Evolutionary conservation across 257 asterid species (phyloP), one percentile per base, ranked within the genome.

Genomic region (Salvia miltiorrhiza): DNA sequence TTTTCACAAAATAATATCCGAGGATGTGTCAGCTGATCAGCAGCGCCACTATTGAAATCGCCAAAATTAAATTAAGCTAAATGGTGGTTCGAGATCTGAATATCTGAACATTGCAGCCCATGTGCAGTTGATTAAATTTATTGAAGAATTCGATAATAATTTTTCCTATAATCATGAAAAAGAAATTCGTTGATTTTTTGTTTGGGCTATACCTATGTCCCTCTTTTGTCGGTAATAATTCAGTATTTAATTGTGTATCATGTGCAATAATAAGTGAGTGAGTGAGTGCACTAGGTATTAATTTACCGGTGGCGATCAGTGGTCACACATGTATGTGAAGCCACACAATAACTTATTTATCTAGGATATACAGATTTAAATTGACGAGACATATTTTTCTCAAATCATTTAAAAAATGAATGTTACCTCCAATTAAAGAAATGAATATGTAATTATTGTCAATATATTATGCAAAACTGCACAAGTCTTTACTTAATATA

Each of bases 161-260:
- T 32, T 20, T 50, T 13, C 9, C n/a, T 14, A 39, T 12, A 48
- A 54, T 73, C 75, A 50, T 63, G 3, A 58, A 3, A 52, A 60
- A 61, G 14, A 53, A 75, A 69, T 30, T 16, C 47, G 69, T 49
- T 16, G 44, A 63, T 55, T 71, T 57, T 3, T 52, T 63, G 44
- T 54, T 73, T 48, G 6, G 70, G 17, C 32, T 73, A 64, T 71
- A 80, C 56, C 61, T 43, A 45, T 62, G 77, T 72, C 73, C 69
- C 68, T 69, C 69, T 63, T 75, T 79, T 81, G 85, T 81, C 86
- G 87, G 82, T 89, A 79, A 86, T 81, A 81, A 83, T 76, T 70
- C 59, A 54, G 12, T 58, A 14, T 23, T 57, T 68, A 43, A 72
- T 35, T 24, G 9, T 23, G 32, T 23, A 10, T 39, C 81, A 80